Percentiles rank a stretch among this genome's conserved stretches.
phyloP scores from a whole-genome alignment of 2,329 filamentous ascomycete species.

The Stagonosporopsis tanaceti region DNA sequence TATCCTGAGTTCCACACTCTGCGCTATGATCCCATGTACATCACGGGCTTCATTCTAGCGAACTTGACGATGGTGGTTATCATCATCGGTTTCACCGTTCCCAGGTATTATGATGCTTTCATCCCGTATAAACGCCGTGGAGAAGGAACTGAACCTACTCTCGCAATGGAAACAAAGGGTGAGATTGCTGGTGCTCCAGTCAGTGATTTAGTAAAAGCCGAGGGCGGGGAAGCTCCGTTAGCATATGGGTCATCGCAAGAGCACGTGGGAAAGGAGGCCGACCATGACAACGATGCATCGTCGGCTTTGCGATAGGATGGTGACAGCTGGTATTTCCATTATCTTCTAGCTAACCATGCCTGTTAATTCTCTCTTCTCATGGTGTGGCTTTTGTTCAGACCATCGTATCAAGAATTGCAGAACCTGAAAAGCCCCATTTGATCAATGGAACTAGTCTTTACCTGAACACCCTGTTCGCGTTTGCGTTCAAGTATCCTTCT shows the following conservation, averaged over 20 bases:
- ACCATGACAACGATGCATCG: constrained; percentile 1
- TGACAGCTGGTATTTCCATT: not conserved
- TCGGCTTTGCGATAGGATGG: not conserved
- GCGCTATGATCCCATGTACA: constrained; percentile 47
- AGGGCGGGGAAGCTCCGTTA: constrained; percentile 2
- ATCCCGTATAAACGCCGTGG: constrained; percentile 57
- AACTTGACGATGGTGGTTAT: constrained; percentile 55
- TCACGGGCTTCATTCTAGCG: constrained; percentile 44
- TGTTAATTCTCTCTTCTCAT: not conserved
- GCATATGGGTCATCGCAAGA: constrained; percentile 17
- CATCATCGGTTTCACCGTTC: constrained; percentile 59
- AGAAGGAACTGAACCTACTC: constrained; percentile 55
- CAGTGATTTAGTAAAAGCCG: constrained; percentile 5
- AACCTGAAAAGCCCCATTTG: not conserved
- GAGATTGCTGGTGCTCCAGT: constrained; percentile 34
- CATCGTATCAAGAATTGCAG: not conserved
- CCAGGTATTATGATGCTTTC: constrained; percentile 63
- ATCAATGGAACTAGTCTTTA: not conserved
- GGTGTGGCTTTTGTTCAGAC: not conserved
- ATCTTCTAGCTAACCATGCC: not conserved
- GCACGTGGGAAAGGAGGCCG: constrained; percentile 6
- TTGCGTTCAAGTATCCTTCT: not conserved
- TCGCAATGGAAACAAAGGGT: constrained; percentile 37
- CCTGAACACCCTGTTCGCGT: not conserved
- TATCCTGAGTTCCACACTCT: constrained; percentile 45